Conservation (phyloP, 2,329 filamentous ascomycete genomes). For the Ploettnerulaceae sp. region DNA sequence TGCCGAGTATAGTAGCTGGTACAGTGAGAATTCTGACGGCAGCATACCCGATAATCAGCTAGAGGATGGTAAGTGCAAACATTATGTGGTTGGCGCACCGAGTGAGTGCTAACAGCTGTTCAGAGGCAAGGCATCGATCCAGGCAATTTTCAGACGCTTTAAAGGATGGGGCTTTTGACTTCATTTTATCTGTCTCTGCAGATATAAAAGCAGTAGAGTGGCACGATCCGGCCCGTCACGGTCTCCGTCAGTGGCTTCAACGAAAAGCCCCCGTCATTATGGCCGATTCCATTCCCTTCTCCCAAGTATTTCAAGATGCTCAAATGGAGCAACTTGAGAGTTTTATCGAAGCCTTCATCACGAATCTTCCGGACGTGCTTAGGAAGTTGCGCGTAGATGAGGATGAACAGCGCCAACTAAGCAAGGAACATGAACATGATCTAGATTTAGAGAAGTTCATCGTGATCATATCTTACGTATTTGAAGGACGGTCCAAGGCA, state of each 20-base stretch:
- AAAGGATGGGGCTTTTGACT: constrained; percentile 88
- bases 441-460: constrained; percentile 84
- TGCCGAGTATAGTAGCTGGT: constrained; percentile 87
- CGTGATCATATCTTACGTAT: constrained; percentile 86
- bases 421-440: constrained; percentile 60
- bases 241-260: constrained; percentile 77
- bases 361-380: constrained; percentile 89
- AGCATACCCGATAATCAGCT: constrained; percentile 60
- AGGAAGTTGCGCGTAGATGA: constrained; percentile 82
- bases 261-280: constrained; percentile 69
- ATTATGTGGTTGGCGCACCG: constrained; percentile 9
- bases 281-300: constrained; percentile 63
- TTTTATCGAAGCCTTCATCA: constrained; percentile 89
- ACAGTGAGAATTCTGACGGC: constrained; percentile 63
- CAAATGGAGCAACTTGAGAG: constrained; percentile 78
- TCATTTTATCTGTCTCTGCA: constrained; percentile 78
- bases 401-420: constrained; percentile 74
- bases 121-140: constrained; percentile 65
- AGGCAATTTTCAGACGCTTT: constrained; percentile 71
- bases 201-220: constrained; percentile 78
- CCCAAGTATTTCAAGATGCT: constrained; percentile 64
- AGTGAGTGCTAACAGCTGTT: not conserved
- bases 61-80: constrained; percentile 43
- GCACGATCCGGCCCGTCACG: constrained; percentile 80
- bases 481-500: constrained; percentile 77